These are phyloP conservation scores for Lactuca sativa DNA, from an alignment of 129 eudicot genomes.

Conservation along the genomic window DNA sequence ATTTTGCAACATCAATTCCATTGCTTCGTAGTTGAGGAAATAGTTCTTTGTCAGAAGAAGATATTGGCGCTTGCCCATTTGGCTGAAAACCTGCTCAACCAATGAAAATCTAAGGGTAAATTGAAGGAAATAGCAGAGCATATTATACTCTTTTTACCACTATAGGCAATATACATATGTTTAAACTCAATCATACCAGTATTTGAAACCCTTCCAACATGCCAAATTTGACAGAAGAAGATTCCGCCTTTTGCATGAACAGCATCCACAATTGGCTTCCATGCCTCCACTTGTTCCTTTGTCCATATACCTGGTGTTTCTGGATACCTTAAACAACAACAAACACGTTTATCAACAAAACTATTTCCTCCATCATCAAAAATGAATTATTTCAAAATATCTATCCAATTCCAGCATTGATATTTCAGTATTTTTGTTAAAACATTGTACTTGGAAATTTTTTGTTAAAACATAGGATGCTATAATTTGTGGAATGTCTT, in stretches of 20 bases:
- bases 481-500: no score
- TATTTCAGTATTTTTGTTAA: no score
- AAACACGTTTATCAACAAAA: not conserved
- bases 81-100: conserved; percentile 35
- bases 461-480: no score
- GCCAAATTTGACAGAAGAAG: conserved; percentile 56
- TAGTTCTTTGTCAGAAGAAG: conserved; percentile 33
- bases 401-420: no score
- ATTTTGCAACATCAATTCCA: conserved; percentile 27
- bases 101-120: no score
- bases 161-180: no score
- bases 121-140: no score
- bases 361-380: not conserved
- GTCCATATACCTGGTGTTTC: conserved; percentile 51
- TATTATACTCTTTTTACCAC: no score
- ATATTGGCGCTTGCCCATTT: conserved; percentile 36
- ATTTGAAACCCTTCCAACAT: conserved; percentile 55
- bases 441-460: no score
- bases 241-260: conserved; percentile 63
- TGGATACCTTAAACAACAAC: conserved; percentile 37
- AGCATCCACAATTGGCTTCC: conserved; percentile 56
- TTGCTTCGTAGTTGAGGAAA: conserved; percentile 22
- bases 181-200: conserved; percentile 25
- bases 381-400: not conserved
- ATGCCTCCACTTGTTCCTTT: conserved; percentile 52